phyloP scores from a whole-genome alignment of 202 grass and related monocot genomes.

The Musa balbisiana region DNA sequence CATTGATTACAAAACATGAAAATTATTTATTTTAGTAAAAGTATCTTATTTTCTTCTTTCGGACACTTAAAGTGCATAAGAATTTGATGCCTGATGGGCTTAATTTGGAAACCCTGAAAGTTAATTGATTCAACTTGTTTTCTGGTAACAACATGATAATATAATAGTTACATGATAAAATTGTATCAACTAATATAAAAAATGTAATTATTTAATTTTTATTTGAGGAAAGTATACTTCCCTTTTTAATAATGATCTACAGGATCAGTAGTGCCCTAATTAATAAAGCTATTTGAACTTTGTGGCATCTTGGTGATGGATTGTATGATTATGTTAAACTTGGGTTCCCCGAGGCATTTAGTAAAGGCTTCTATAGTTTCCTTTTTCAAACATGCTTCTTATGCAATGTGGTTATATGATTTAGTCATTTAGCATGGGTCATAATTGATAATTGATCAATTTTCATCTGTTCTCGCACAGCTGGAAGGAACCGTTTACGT shows the following conservation, averaged over 20 bases:
- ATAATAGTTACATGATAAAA: too few species aligned
- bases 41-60: background rate
- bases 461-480: constrained; percentile 25
- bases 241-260: too few species aligned
- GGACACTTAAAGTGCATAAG: background rate
- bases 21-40: background rate
- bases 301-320: background rate
- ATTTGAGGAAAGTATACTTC: too few species aligned
- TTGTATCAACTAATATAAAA: too few species aligned
- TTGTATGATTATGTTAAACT: background rate
- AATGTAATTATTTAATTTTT: too few species aligned
- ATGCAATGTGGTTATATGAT: background rate
- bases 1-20: too few species aligned
- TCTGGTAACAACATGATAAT: too few species aligned
- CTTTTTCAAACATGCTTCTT: background rate
- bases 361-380: constrained; percentile 23
- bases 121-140: too few species aligned
- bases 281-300: background rate
- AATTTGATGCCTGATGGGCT: background rate
- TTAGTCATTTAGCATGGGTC: background rate
- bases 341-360: background rate
- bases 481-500: constrained; percentile 62
- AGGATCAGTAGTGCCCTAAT: background rate
- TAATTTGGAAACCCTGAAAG: background rate
- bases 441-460: constrained; percentile 1